Conservation (phyloP, 257 asterid genomes). For the Schizonepeta tenuifolia region DNA sequence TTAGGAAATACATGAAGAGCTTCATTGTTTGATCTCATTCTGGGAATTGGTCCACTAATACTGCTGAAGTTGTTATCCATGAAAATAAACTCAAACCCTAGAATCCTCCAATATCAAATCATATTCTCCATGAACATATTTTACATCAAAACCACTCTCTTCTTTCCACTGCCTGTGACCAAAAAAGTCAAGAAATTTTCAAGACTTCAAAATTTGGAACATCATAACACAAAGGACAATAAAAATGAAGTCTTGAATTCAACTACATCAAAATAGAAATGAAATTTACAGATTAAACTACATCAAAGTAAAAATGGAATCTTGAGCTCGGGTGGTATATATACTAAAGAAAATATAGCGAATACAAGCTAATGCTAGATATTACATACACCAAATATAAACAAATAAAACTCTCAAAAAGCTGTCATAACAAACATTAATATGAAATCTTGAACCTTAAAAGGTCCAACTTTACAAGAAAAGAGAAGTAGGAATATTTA, state of each 20-base stretch:
- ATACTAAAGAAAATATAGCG: conserved; percentile 6
- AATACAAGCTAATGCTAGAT: background rate
- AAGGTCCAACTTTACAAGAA: conserved; percentile 13
- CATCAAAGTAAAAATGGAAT: conserved; percentile 12
- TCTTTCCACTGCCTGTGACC: conserved; percentile 22
- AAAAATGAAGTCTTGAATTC: conserved; percentile 28
- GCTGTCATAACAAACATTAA: conserved; percentile 6
- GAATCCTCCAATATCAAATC: conserved; percentile 17
- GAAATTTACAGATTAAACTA: background rate
- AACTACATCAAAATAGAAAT: background rate
- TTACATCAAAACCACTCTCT: background rate
- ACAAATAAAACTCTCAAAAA: conserved; percentile 10
- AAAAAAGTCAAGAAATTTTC: conserved; percentile 19
- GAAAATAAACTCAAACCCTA: conserved; percentile 30
- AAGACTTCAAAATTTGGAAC: conserved; percentile 20
- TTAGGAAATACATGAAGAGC: conserved; percentile 32
- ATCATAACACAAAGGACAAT: conserved; percentile 24
- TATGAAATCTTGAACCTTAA: background rate
- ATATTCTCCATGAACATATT: background rate
- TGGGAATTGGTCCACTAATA: conserved; percentile 36
- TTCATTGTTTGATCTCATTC: conserved; percentile 35
- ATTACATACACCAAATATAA: background rate
- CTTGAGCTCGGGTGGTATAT: conserved; percentile 20
- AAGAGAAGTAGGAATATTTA: conserved; percentile 3
- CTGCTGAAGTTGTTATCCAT: conserved; percentile 57